These are phyloP conservation scores for Agrostemma githago DNA, from an alignment of 148 eudicot species.

Conservation along the genomic window DNA sequence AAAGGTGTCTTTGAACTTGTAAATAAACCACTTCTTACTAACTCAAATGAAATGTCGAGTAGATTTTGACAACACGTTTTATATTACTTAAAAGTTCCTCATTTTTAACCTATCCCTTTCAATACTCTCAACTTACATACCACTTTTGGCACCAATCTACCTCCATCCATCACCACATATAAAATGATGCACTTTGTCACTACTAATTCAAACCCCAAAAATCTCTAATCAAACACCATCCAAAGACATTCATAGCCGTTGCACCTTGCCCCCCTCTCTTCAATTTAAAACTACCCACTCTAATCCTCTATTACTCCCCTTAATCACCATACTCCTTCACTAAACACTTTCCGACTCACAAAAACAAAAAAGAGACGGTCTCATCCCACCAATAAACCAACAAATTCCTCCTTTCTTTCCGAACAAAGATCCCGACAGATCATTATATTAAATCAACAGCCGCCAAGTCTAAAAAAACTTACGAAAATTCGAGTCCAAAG, in stretches of 20 bases:
- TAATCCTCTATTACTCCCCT: background rate
- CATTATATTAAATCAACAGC: too few relatives aligned
- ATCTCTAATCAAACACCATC: background rate
- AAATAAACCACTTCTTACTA: too few relatives aligned
- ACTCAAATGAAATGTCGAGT: too few relatives aligned
- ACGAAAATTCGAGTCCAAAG: too few relatives aligned
- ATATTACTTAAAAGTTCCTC: conserved; percentile 11
- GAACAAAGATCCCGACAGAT: too few relatives aligned
- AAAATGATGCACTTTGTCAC: background rate
- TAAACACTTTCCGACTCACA: too few relatives aligned
- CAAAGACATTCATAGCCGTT: background rate
- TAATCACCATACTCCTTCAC: background rate
- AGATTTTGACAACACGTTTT: too few relatives aligned
- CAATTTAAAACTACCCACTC: background rate
- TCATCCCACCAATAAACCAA: too few relatives aligned
- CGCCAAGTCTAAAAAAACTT: too few relatives aligned
- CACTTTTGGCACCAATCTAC: background rate
- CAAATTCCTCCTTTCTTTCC: too few relatives aligned
- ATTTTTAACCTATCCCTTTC: background rate
- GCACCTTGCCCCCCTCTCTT: background rate
- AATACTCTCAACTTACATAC: conserved; percentile 14
- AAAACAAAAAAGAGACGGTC: too few relatives aligned
- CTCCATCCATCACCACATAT: background rate
- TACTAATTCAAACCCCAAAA: background rate
- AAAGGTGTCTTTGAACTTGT: too few relatives aligned